Evolutionary conservation across 164 flowering plant genomes (phyloP).

Genomic region (Vitis riparia): DNA sequence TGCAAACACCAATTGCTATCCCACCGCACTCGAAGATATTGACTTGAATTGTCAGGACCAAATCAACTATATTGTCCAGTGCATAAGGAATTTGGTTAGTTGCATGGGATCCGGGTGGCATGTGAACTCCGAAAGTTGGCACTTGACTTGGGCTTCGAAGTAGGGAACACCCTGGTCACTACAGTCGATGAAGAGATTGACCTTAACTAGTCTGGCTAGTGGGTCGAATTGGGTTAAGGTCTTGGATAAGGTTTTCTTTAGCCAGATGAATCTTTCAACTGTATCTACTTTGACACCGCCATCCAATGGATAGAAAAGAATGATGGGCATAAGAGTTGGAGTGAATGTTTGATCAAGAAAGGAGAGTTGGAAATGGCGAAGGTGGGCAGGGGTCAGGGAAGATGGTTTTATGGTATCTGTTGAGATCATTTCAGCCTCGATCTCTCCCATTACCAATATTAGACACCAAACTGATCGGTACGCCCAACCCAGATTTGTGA

Average conservation of each 20-base stretch:
- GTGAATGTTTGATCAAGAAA: conserved; percentile 4
- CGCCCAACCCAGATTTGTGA: too few relatives aligned
- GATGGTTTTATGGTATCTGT: conserved; percentile 6
- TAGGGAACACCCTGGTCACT: conserved; percentile 15
- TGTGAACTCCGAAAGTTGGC: conserved; percentile 1
- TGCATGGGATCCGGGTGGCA: background rate
- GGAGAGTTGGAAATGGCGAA: conserved; percentile 3
- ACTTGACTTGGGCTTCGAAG: conserved; percentile 8
- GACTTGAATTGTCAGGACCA: conserved; percentile 14
- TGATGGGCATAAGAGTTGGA: background rate
- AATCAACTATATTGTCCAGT: background rate
- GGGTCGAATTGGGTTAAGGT: conserved; percentile 23
- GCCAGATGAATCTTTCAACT: background rate
- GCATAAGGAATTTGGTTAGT: background rate
- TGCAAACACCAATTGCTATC: conserved; percentile 19
- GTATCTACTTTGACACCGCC: background rate
- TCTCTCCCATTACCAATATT: background rate
- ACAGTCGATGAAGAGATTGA: conserved; percentile 9
- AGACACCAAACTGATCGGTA: too few relatives aligned
- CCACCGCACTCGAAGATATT: conserved; percentile 37
- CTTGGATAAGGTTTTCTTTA: conserved; percentile 22
- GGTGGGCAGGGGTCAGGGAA: conserved; percentile 10
- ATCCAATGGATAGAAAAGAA: background rate
- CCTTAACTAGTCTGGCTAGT: conserved; percentile 22
- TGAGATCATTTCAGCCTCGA: background rate